A percentile compares a stretch with the other conserved stretches of the same genome.
Conservation (phyloP, 176 grass and related monocot genomes). For the Musa schizocarpa region DNA sequence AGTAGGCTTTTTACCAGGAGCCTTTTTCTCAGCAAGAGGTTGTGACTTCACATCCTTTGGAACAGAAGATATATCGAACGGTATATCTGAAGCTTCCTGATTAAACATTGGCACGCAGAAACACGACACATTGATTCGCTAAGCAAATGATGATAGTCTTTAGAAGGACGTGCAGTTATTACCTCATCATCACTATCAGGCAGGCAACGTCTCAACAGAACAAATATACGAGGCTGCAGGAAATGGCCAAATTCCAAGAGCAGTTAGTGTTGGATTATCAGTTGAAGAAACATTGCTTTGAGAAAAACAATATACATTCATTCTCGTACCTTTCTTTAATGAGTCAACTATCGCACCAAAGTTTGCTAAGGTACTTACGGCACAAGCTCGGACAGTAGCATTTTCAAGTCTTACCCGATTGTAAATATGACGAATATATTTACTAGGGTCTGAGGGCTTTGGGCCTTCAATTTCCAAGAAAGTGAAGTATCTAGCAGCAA, state of each 20-base stretch:
- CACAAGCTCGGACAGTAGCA: slow-evolving; percentile 95
- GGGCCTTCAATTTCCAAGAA: slow-evolving; percentile 98
- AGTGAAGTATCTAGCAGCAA: slow-evolving; percentile 78
- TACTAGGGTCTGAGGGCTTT: slow-evolving; percentile 89
- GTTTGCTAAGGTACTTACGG: slow-evolving; percentile 92
- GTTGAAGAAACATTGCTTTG: not conserved
- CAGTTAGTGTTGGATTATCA: not conserved
- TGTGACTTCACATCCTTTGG: slow-evolving; percentile 71
- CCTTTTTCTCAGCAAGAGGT: slow-evolving; percentile 87
- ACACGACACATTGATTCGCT: not conserved
- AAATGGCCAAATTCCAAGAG: slow-evolving; percentile 17
- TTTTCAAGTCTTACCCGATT: slow-evolving; percentile 99
- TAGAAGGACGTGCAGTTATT: not conserved
- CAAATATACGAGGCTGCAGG: slow-evolving; percentile 94
- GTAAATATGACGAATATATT: slow-evolving; percentile 97
- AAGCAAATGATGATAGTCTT: not conserved
- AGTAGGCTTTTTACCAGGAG: slow-evolving; percentile 76
- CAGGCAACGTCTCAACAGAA: slow-evolving; percentile 86
- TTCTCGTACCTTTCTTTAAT: slow-evolving; percentile 77
- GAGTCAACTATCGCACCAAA: slow-evolving; percentile 87
- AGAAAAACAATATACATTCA: not conserved
- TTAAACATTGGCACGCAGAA: not conserved
- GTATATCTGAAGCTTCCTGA: slow-evolving; percentile 70
- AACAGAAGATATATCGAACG: slow-evolving; percentile 86
- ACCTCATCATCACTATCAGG: slow-evolving; percentile 99